phyloP scores from a whole-genome alignment of 2,329 filamentous ascomycete genomes.

The Pseudogymnoascus sp. region DNA sequence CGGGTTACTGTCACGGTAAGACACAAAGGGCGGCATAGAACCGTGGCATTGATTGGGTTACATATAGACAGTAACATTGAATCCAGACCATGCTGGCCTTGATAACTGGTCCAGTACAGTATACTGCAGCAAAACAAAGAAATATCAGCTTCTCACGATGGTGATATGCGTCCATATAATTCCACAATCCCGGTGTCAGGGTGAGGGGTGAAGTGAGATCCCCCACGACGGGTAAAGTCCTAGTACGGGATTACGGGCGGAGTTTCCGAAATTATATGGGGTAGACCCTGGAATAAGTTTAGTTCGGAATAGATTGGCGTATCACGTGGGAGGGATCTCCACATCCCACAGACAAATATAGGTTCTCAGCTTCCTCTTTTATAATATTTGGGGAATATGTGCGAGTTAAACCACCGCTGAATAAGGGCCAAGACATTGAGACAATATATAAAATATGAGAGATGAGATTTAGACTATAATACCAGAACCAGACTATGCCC shows the following conservation, averaged over 20 bases:
- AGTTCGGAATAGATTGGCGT: background rate
- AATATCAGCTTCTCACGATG: background rate
- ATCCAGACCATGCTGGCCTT: no score
- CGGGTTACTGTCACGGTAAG: background rate
- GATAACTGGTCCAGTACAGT: background rate
- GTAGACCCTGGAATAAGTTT: background rate
- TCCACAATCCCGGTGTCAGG: background rate
- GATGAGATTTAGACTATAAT: constrained; percentile 4
- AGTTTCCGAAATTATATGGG: constrained; percentile 4
- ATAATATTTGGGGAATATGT: background rate
- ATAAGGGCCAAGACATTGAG: background rate
- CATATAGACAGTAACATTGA: background rate
- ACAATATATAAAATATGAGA: background rate
- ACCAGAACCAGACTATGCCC: background rate
- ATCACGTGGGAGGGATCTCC: background rate
- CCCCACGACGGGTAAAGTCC: constrained; percentile 4
- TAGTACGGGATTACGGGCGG: constrained; percentile 4
- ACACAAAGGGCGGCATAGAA: background rate
- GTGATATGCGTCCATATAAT: background rate
- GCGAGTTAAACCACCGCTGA: background rate
- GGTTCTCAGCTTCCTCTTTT: background rate
- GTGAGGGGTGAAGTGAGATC: constrained; percentile 1
- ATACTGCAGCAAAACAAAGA: background rate
- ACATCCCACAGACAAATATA: background rate
- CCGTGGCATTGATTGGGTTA: background rate